Conservation (phyloP, 2,329 filamentous ascomycete species). For the Aspergillus pseudoviridinutans region DNA sequence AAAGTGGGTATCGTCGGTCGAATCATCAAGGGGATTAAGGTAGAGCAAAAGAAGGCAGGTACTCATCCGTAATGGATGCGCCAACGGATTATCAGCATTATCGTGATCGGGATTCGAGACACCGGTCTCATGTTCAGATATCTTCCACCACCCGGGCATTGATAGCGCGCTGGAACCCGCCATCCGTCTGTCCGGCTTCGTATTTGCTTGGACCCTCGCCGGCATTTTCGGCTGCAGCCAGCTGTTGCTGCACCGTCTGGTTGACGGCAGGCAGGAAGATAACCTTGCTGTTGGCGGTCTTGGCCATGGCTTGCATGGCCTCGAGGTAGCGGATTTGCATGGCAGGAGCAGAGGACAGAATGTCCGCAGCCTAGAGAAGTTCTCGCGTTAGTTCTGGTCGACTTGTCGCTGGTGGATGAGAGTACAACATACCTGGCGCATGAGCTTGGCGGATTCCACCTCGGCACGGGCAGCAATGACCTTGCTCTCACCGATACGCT, state of each 20-base stretch:
- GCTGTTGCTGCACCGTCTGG: conserved; percentile 53
- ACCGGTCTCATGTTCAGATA: conserved; percentile 54
- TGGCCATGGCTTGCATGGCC: conserved; percentile 98
- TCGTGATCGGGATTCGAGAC: conserved; percentile 3
- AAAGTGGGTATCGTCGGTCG: conserved; percentile 32
- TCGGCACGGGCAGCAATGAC: conserved; percentile 96
- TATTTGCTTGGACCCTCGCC: conserved; percentile 56
- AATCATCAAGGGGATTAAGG: conserved; percentile 5
- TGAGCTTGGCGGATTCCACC: conserved; percentile 87
- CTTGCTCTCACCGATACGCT: conserved; percentile 97
- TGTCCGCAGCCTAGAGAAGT: conserved; percentile 68
- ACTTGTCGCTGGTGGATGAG: neutral
- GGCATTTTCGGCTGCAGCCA: conserved; percentile 47
- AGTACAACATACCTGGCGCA: conserved; percentile 53
- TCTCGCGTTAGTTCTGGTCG: neutral
- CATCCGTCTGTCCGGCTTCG: conserved; percentile 38
- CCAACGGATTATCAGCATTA: conserved; percentile 11
- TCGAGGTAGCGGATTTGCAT: conserved; percentile 99
- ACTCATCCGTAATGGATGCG: neutral
- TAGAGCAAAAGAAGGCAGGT: conserved; percentile 5
- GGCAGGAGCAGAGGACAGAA: conserved; percentile 82
- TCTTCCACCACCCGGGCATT: conserved; percentile 81
- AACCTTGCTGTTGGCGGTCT: conserved; percentile 82
- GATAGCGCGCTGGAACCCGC: conserved; percentile 74
- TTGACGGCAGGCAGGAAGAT: conserved; percentile 71